Conservation (phyloP, 129 eudicot species). For the Centrapalus pauciflorus region DNA sequence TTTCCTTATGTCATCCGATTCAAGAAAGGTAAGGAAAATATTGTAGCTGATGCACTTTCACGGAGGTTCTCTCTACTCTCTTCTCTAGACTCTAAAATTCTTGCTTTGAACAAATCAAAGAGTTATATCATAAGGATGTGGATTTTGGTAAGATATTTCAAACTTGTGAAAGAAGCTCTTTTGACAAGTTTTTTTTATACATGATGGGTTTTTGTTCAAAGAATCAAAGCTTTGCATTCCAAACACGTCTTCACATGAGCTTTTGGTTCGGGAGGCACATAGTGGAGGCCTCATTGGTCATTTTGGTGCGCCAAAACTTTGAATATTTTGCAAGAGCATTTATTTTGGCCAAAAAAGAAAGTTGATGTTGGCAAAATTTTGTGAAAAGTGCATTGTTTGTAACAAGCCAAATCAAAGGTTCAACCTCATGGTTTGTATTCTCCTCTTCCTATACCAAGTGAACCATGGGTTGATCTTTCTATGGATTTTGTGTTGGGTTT, state of each 20-base stretch:
- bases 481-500: too few species aligned
- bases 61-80: not conserved
- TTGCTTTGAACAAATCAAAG: not conserved
- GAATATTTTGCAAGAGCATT: too few species aligned
- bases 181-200: too few species aligned
- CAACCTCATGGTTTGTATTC: too few species aligned
- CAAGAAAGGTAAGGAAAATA: too few species aligned
- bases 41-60: not conserved
- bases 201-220: too few species aligned
- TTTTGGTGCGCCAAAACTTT: not conserved
- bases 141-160: too few species aligned
- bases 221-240: not conserved
- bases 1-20: too few species aligned
- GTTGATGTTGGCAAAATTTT: not conserved
- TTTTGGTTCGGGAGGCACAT: not conserved
- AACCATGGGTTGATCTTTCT: too few species aligned
- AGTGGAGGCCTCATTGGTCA: not conserved
- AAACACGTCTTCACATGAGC: not conserved
- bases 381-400: not conserved
- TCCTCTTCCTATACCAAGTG: too few species aligned
- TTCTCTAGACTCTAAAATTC: not conserved
- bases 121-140: too few species aligned
- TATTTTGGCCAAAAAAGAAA: not conserved
- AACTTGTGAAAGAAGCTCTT: too few species aligned
- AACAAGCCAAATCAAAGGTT: not conserved